Evolutionary conservation across 306 rosid species (phyloP).

Genomic region (Rosa rugosa): DNA sequence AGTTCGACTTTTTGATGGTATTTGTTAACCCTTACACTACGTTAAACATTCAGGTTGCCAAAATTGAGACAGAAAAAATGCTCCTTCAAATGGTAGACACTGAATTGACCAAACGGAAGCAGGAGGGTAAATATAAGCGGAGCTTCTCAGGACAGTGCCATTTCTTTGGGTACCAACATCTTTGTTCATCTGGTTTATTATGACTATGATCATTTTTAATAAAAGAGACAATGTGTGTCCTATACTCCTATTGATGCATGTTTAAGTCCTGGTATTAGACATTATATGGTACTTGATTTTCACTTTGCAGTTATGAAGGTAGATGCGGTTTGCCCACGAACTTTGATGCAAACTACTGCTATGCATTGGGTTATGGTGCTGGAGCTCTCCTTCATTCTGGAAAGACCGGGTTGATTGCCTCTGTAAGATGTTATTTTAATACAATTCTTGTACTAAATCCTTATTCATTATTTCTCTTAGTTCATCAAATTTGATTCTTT

Average conservation of each 20-base stretch:
- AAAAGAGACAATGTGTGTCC: neutral
- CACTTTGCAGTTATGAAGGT: slow-evolving; percentile 73
- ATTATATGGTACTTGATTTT: neutral
- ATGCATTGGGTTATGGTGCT: slow-evolving; percentile 89
- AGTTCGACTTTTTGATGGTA: neutral
- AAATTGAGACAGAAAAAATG: slow-evolving; percentile 93
- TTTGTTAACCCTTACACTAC: neutral
- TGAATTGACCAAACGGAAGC: slow-evolving; percentile 70
- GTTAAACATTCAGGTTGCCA: slow-evolving; percentile 64
- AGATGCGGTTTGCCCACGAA: slow-evolving; percentile 92
- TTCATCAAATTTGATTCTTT: neutral
- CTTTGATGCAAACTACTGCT: slow-evolving; percentile 85
- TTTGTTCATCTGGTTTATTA: neutral
- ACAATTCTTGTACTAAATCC: neutral
- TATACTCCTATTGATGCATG: too few relatives aligned
- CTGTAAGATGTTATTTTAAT: slow-evolving; percentile 43
- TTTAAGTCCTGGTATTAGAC: neutral
- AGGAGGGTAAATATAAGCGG: slow-evolving; percentile 53
- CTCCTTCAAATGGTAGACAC: slow-evolving; percentile 88
- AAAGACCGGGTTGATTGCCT: slow-evolving; percentile 85
- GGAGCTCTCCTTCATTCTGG: slow-evolving; percentile 85
- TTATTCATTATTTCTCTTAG: neutral
- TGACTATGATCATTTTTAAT: neutral
- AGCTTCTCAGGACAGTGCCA: slow-evolving; percentile 75
- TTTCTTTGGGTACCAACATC: slow-evolving; percentile 68